Percentiles rank a stretch among this genome's conserved stretches.
Evolutionary conservation across 2,329 filamentous ascomycete genomes (phyloP).

Genomic region (Cordyceps tenuipes): DNA sequence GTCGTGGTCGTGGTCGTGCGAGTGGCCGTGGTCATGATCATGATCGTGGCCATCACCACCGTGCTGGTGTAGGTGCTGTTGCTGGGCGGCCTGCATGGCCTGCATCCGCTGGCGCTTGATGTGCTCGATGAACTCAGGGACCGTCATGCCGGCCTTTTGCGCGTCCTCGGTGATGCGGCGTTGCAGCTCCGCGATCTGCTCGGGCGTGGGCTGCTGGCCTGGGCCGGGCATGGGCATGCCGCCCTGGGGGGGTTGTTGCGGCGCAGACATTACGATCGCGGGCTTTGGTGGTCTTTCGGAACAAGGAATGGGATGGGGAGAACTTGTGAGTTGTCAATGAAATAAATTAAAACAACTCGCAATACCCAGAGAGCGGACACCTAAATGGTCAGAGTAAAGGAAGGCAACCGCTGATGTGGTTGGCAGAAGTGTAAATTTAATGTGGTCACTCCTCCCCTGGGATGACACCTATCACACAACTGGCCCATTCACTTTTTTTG

Average conservation of each 20-base stretch:
- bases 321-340: not conserved
- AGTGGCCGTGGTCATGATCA: conserved; percentile 19
- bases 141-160: conserved; percentile 72
- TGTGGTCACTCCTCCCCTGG: conserved; percentile 4
- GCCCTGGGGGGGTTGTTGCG: conserved; percentile 12
- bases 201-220: conserved; percentile 56
- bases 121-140: conserved; percentile 73
- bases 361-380: not conserved
- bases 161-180: conserved; percentile 76
- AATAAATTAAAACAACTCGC: not conserved
- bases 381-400: not conserved
- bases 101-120: conserved; percentile 49
- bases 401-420: conserved; percentile 1
- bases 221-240: conserved; percentile 29
- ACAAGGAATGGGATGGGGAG: not conserved
- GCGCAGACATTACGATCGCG: conserved; percentile 8
- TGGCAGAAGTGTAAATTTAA: not conserved
- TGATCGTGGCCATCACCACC: conserved; percentile 15
- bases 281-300: not conserved
- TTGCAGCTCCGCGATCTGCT: conserved; percentile 81
- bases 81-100: conserved; percentile 34
- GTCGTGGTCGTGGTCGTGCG: conserved; percentile 21
- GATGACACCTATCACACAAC: conserved; percentile 20
- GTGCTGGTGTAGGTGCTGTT: conserved; percentile 25
- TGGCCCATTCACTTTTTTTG: conserved; percentile 20